A percentile compares a stretch with the other conserved stretches of the same genome.
phyloP scores from a whole-genome alignment of 1,284 basidiomycete genomes.

The Volvariella volvacea region DNA sequence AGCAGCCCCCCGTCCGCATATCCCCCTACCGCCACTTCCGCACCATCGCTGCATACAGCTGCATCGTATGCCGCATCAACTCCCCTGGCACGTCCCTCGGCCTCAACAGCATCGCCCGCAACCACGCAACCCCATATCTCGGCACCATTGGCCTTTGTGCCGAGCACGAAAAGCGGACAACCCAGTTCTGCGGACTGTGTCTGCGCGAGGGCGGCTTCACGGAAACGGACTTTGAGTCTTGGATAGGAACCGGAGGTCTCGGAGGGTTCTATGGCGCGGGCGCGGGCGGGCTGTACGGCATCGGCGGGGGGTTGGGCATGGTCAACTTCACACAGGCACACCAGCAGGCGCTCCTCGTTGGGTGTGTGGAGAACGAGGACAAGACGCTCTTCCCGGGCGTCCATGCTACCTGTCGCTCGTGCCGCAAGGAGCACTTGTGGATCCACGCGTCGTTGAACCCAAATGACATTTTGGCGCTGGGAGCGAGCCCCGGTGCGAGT shows the following conservation, averaged over 20 bases:
- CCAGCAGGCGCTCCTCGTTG: conserved; percentile 33
- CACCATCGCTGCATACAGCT: conserved; percentile 34
- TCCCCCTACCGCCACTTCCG: conserved; percentile 35
- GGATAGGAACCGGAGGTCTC: conserved; percentile 25
- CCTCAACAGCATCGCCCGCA: conserved; percentile 40
- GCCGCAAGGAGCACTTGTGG: conserved; percentile 58
- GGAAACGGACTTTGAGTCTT: conserved; percentile 41
- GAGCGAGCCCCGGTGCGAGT: conserved; percentile 35
- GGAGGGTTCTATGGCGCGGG: not conserved
- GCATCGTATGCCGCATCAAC: conserved; percentile 68
- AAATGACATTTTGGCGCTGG: conserved; percentile 52
- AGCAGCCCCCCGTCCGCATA: conserved; percentile 17
- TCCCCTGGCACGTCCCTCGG: conserved; percentile 42
- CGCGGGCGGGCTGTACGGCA: not conserved
- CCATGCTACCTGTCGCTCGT: conserved; percentile 58
- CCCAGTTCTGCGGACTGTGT: conserved; percentile 47
- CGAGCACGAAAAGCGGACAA: conserved; percentile 37
- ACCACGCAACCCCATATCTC: conserved; percentile 57
- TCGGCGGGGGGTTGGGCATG: too few species aligned
- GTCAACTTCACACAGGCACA: conserved; percentile 18
- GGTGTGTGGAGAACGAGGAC: conserved; percentile 64
- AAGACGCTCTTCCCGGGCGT: conserved; percentile 57
- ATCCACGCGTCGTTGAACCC: conserved; percentile 36
- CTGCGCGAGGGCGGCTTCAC: conserved; percentile 50
- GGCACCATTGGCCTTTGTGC: conserved; percentile 39